Conservation (phyloP, 179 eudicot genomes). For the Spinacia oleracea region DNA sequence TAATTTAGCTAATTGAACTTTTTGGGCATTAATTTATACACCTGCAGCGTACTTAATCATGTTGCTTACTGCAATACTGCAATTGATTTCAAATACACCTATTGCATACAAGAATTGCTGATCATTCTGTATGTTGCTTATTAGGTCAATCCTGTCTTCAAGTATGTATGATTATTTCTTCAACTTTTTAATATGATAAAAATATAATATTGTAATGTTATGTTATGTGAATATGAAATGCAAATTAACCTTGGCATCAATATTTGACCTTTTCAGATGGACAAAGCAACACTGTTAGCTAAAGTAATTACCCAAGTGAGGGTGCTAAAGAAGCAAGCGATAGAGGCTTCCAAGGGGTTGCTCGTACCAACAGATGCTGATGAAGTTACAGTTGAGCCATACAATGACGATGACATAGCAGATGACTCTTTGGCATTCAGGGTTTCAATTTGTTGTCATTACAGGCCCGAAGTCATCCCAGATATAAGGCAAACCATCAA, state of each 20-base stretch:
- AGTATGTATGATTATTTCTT: background rate
- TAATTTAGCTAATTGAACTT: background rate
- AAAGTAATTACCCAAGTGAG: constrained; percentile 36
- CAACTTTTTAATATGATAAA: background rate
- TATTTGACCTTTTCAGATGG: constrained; percentile 25
- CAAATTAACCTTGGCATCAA: background rate
- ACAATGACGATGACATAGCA: background rate
- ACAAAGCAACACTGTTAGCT: constrained; percentile 39
- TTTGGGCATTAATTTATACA: background rate
- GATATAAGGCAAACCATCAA: constrained; percentile 21
- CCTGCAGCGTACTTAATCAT: background rate
- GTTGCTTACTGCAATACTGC: background rate
- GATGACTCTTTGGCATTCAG: constrained; percentile 15
- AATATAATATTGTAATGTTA: background rate
- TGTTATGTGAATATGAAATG: background rate
- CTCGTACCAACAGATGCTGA: constrained; percentile 33
- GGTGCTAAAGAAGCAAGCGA: constrained; percentile 27
- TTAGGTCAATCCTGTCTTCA: background rate
- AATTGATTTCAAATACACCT: background rate
- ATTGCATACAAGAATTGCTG: too few relatives aligned
- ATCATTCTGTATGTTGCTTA: background rate
- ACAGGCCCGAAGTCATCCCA: constrained; percentile 33
- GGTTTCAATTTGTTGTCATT: constrained; percentile 26
- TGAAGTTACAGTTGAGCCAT: constrained; percentile 29
- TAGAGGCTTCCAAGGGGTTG: constrained; percentile 33